Evolutionary conservation across 768 basidiomycete species (phyloP).

Genomic region (Multifurca ochricompacta): DNA sequence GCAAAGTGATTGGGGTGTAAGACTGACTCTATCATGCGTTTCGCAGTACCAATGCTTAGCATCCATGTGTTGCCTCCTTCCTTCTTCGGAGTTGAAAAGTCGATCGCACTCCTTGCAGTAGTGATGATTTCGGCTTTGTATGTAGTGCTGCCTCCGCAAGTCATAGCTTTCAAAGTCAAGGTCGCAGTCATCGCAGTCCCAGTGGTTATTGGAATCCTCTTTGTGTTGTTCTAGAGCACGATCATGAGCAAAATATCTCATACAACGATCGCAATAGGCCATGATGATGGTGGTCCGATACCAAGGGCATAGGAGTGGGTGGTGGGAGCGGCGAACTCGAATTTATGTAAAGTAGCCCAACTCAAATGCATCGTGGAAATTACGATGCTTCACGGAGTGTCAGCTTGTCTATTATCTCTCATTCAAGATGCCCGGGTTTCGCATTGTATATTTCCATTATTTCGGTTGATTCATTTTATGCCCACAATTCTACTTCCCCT

Average conservation of each 20-base stretch:
- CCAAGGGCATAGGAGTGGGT: not conserved
- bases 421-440: too few species aligned
- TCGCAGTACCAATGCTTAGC: constrained; percentile 1
- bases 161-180: constrained; percentile 32
- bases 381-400: too few species aligned
- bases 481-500: too few species aligned
- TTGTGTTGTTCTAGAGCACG: constrained; percentile 25
- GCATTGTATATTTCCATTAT: too few species aligned
- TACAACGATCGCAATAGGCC: not conserved
- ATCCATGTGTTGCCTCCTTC: not conserved
- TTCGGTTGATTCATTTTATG: too few species aligned
- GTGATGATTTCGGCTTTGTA: not conserved
- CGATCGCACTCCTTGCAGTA: not conserved
- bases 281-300: not conserved
- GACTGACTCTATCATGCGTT: not conserved
- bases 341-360: too few species aligned
- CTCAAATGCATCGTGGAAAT: too few species aligned
- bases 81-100: not conserved
- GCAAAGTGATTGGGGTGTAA: constrained; percentile 19
- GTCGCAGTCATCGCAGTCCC: constrained; percentile 40
- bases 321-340: too few species aligned
- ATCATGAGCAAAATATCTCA: constrained; percentile 14
- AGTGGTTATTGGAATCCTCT: constrained; percentile 30
- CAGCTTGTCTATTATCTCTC: too few species aligned
- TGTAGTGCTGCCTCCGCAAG: not conserved